These are phyloP conservation scores for Hymenochaete sp. DNA, from an alignment of 1,284 basidiomycete species.

Conservation along the genomic window DNA sequence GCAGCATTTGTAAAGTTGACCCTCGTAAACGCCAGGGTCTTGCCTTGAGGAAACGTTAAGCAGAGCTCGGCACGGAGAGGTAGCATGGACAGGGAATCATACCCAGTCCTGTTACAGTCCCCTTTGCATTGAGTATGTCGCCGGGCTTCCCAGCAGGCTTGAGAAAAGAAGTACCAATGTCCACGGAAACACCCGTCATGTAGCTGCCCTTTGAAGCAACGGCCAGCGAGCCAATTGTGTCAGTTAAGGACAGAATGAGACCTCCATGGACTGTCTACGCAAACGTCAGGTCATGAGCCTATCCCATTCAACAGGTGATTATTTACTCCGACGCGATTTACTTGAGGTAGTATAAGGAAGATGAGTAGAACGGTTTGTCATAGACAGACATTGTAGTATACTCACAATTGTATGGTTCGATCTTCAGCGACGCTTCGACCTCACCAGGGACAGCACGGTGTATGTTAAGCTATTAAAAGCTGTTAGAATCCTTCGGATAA, in stretches of 20 bases:
- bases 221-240: slow-evolving; percentile 78
- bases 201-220: slow-evolving; percentile 74
- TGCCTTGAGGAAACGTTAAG: slow-evolving; percentile 41
- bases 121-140: slow-evolving; percentile 54
- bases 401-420: slow-evolving; percentile 66
- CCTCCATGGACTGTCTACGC: slow-evolving; percentile 69
- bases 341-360: slow-evolving; percentile 25
- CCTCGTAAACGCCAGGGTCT: slow-evolving; percentile 73
- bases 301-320: slow-evolving; percentile 2
- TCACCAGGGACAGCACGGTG: slow-evolving; percentile 54
- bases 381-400: slow-evolving; percentile 9
- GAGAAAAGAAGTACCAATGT: slow-evolving; percentile 79
- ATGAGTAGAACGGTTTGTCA: neutral
- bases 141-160: slow-evolving; percentile 60
- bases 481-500: slow-evolving; percentile 5
- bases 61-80: neutral
- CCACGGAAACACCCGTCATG: slow-evolving; percentile 85
- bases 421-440: slow-evolving; percentile 57
- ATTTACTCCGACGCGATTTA: slow-evolving; percentile 67
- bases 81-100: neutral
- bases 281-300: neutral
- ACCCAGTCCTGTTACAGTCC: slow-evolving; percentile 58
- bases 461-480: slow-evolving; percentile 46
- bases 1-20: slow-evolving; percentile 66
- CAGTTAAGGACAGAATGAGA: slow-evolving; percentile 74